Base-by-base conservation (phyloP, 148 eudicot species). In the Linanthus parryae region DNA sequence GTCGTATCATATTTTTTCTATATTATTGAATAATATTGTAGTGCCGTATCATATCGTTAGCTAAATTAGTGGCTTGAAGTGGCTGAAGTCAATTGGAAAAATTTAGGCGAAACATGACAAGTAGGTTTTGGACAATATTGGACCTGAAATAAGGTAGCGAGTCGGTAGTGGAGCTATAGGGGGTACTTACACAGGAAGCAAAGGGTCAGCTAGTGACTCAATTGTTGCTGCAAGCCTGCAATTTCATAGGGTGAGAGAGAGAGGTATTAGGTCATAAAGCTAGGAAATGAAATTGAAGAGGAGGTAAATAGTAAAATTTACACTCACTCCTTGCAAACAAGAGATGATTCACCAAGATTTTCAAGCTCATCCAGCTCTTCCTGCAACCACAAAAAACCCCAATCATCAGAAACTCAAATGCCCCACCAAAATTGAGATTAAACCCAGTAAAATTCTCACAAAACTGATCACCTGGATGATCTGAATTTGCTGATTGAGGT, bases 381-480 rank as follows among this genome's bases (percentile, higher is more conserved):
- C 76, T 70, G 61, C 64, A 69, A 10, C 41, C n/a, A n/a, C n/a
- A n/a, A 33, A 16, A 20, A 20, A 26, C n/a, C n/a, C n/a, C n/a
- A n/a, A n/a, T n/a, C n/a, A n/a, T n/a, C n/a, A n/a, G n/a, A n/a
- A n/a, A n/a, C n/a, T n/a, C n/a, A n/a, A n/a, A n/a, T n/a, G n/a
- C n/a, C n/a, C n/a, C n/a, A n/a, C n/a, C n/a, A n/a, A n/a, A n/a
- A n/a, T n/a, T n/a, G n/a, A n/a, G n/a, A n/a, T n/a, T n/a, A n/a
- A n/a, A n/a, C n/a, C n/a, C n/a, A n/a, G n/a, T n/a, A n/a, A n/a
- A n/a, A n/a, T n/a, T n/a, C n/a, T n/a, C n/a, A n/a, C n/a, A n/a
- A n/a, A n/a, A n/a, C n/a, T n/a, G n/a, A n/a, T n/a, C n/a, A 66
- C 76, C 76, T 74, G 74, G 2, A 74, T 46, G 50, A 69, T 56